A percentile compares a stretch with the other conserved stretches of the same genome.
Evolutionary conservation across 768 basidiomycete genomes (phyloP).

Genomic region (Panellus pusillus): DNA sequence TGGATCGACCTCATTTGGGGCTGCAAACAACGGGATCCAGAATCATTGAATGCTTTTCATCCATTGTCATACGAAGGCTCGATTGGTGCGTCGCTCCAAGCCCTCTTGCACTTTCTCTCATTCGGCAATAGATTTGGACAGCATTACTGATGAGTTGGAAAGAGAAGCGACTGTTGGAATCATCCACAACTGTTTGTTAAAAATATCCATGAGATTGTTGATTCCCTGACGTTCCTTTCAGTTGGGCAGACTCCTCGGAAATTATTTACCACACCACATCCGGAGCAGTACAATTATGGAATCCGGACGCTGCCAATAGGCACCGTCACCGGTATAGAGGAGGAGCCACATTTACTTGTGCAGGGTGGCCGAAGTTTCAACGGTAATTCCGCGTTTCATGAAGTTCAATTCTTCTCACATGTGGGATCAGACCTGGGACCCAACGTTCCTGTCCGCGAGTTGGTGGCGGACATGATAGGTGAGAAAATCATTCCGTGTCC

Average conservation of each 20-base stretch:
- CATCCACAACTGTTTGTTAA: constrained; percentile 83
- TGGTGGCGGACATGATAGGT: constrained; percentile 58
- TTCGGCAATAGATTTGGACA: constrained; percentile 66
- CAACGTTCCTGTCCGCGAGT: constrained; percentile 43
- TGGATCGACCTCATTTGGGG: constrained; percentile 98
- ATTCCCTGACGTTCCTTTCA: constrained; percentile 26
- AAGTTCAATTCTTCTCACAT: not conserved
- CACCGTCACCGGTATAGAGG: constrained; percentile 73
- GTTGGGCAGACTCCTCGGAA: constrained; percentile 93
- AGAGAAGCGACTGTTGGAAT: constrained; percentile 92
- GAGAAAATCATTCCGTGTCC: constrained; percentile 65
- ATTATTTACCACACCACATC: constrained; percentile 77
- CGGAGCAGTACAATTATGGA: constrained; percentile 70
- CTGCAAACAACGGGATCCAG: constrained; percentile 75
- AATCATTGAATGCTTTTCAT: constrained; percentile 84
- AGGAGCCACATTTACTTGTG: constrained; percentile 71
- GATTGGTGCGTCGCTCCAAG: constrained; percentile 49
- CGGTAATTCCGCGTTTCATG: constrained; percentile 38
- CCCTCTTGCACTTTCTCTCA: not conserved
- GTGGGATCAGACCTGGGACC: constrained; percentile 44
- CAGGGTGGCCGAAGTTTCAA: constrained; percentile 58
- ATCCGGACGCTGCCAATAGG: constrained; percentile 72
- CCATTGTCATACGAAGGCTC: constrained; percentile 92
- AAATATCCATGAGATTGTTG: not conserved
- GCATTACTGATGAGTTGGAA: constrained; percentile 83